A percentile compares a stretch with the other conserved stretches of the same genome.
phyloP scores from a whole-genome alignment of 2,329 filamentous ascomycete species.

The Colletotrichum graminicola region DNA sequence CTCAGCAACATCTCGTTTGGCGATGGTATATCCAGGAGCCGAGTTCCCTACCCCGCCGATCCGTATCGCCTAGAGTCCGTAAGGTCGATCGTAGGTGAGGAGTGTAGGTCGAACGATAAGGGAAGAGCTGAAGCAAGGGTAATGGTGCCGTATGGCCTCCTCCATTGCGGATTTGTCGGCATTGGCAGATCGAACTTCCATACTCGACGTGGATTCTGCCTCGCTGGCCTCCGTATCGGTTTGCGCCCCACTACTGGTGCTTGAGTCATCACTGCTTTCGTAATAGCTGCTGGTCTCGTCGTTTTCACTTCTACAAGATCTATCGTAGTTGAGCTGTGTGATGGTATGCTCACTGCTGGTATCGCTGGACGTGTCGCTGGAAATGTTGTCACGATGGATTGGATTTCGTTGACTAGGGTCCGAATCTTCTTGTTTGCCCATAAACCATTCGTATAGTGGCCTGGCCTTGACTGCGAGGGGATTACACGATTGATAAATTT shows the following conservation, averaged over 20 bases:
- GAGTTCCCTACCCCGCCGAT: conserved; percentile 4
- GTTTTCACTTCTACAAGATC: too few relatives aligned
- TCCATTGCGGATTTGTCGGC: conserved; percentile 8
- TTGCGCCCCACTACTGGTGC: not conserved
- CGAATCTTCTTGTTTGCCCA: not conserved
- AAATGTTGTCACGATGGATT: not conserved
- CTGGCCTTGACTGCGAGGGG: not conserved
- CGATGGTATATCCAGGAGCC: conserved; percentile 7
- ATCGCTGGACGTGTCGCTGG: not conserved
- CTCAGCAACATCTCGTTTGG: not conserved
- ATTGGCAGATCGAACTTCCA: not conserved
- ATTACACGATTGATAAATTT: not conserved
- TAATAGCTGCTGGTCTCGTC: not conserved
- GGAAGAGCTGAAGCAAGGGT: conserved; percentile 9
- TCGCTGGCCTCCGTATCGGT: not conserved
- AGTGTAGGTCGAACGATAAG: conserved; percentile 16
- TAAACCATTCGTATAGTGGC: conserved; percentile 12
- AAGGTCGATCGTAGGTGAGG: conserved; percentile 6
- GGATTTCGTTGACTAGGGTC: not conserved
- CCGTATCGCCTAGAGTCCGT: conserved; percentile 9
- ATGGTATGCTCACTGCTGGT: not conserved
- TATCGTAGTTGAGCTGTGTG: not conserved
- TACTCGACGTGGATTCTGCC: not conserved
- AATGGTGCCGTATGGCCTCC: not conserved
- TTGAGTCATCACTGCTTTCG: not conserved